phyloP scores from a whole-genome alignment of 148 eudicot species.

The Limonium bicolor region DNA sequence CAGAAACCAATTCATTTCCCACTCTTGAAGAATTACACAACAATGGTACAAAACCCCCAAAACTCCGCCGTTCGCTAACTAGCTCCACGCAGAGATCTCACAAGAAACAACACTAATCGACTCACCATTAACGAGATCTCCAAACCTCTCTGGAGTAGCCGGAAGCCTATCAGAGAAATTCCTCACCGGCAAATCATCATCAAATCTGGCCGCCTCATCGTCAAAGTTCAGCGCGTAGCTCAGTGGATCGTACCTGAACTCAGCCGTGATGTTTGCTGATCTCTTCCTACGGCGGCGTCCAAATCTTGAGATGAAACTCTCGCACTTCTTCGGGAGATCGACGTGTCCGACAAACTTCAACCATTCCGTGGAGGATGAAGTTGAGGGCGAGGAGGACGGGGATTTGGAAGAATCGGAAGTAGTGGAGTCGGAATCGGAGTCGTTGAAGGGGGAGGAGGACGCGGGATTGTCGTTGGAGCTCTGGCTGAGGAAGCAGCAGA shows the following conservation, averaged over 20 bases:
- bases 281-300: conserved; percentile 15
- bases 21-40: neutral
- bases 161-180: conserved; percentile 32
- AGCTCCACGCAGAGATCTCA: conserved; percentile 14
- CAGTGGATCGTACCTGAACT: conserved; percentile 44
- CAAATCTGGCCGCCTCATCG: conserved; percentile 16
- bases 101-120: conserved; percentile 7
- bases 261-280: conserved; percentile 16
- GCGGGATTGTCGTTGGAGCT: neutral
- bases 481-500: conserved; percentile 12
- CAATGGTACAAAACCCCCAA: neutral
- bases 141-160: conserved; percentile 7
- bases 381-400: neutral
- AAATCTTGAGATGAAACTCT: conserved; percentile 14
- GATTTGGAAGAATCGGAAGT: too few relatives aligned
- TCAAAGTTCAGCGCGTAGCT: conserved; percentile 58
- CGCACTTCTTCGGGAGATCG: conserved; percentile 12
- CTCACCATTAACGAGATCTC: neutral
- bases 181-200: conserved; percentile 13
- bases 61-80: neutral
- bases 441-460: conserved; percentile 6
- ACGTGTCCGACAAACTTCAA: conserved; percentile 10
- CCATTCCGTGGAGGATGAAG: conserved; percentile 10
- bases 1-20: too few relatives aligned
- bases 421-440: conserved; percentile 8